Evolutionary conservation across 257 asterid species (phyloP).

Genomic region (Ilex asprella): DNA sequence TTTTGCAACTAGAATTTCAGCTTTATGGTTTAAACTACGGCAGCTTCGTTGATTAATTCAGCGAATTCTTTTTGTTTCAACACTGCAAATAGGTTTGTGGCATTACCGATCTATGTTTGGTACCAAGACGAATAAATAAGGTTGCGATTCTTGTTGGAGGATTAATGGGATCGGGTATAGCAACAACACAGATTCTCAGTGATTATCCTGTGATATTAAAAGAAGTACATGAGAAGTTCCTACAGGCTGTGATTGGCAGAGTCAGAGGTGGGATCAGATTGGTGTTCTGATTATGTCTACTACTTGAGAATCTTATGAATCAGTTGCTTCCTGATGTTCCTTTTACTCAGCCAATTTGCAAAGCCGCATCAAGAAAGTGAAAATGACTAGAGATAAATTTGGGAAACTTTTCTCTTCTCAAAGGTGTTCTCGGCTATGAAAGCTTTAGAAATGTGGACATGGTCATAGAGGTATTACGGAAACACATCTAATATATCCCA

Average conservation of each 20-base stretch:
- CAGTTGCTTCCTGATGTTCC: background rate
- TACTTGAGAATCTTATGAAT: background rate
- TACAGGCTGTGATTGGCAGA: slow-evolving; percentile 73
- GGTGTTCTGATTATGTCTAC: slow-evolving; percentile 7
- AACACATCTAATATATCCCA: background rate
- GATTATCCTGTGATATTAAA: slow-evolving; percentile 66
- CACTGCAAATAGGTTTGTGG: slow-evolving; percentile 67
- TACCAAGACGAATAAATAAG: slow-evolving; percentile 66
- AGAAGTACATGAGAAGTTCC: slow-evolving; percentile 84
- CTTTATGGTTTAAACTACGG: too few relatives aligned
- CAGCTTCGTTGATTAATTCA: too few relatives aligned
- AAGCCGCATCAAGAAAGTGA: slow-evolving; percentile 77
- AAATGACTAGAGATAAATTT: slow-evolving; percentile 65
- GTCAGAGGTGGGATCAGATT: slow-evolving; percentile 54
- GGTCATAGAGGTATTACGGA: slow-evolving; percentile 77
- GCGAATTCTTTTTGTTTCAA: background rate
- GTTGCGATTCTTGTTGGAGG: slow-evolving; percentile 97
- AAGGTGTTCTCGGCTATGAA: slow-evolving; percentile 79
- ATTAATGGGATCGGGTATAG: slow-evolving; percentile 96
- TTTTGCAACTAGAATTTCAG: too few relatives aligned
- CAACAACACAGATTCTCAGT: slow-evolving; percentile 73
- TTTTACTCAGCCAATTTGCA: slow-evolving; percentile 61
- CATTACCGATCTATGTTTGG: slow-evolving; percentile 69
- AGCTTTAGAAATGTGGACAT: slow-evolving; percentile 86
- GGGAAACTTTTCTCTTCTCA: slow-evolving; percentile 64